These are phyloP conservation scores for Citrus reticulata DNA, from an alignment of 345 rosid species.

Conservation along the genomic window DNA sequence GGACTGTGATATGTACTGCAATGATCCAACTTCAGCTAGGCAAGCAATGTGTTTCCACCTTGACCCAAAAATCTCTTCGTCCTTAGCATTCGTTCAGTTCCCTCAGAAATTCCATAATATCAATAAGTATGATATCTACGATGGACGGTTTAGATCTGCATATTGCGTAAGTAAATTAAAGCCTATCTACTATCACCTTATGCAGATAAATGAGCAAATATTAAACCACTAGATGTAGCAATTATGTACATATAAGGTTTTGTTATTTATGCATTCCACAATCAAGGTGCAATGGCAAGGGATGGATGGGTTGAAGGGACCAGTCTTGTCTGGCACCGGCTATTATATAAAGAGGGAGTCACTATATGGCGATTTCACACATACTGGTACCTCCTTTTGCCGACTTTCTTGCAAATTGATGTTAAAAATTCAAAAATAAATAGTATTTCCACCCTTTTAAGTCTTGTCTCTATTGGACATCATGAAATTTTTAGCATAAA, in stretches of 20 bases:
- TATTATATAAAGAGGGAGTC: slow-evolving; percentile 8
- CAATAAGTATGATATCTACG: slow-evolving; percentile 45
- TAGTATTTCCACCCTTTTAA: too few species aligned
- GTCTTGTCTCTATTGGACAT: too few species aligned
- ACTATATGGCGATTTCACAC: neutral
- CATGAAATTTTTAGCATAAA: too few species aligned
- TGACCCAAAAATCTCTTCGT: slow-evolving; percentile 26
- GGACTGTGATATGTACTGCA: slow-evolving; percentile 56
- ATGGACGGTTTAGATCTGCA: slow-evolving; percentile 21
- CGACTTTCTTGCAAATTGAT: too few species aligned
- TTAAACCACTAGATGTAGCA: neutral
- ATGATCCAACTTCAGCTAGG: slow-evolving; percentile 40
- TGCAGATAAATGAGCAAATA: neutral
- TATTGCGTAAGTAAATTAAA: neutral
- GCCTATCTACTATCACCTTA: neutral
- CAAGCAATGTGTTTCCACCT: slow-evolving; percentile 50
- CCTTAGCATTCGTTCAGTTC: slow-evolving; percentile 44
- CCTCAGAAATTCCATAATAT: slow-evolving; percentile 42
- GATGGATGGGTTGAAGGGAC: slow-evolving; percentile 10
- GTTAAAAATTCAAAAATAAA: too few species aligned
- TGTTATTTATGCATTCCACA: neutral
- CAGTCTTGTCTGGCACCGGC: slow-evolving; percentile 5
- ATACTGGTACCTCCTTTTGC: neutral
- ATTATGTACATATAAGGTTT: too few species aligned
- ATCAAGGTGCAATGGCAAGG: slow-evolving; percentile 1